These are phyloP conservation scores for Ashbya aceris DNA, from an alignment of 1,139 yeast species.

Conservation along the genomic window DNA sequence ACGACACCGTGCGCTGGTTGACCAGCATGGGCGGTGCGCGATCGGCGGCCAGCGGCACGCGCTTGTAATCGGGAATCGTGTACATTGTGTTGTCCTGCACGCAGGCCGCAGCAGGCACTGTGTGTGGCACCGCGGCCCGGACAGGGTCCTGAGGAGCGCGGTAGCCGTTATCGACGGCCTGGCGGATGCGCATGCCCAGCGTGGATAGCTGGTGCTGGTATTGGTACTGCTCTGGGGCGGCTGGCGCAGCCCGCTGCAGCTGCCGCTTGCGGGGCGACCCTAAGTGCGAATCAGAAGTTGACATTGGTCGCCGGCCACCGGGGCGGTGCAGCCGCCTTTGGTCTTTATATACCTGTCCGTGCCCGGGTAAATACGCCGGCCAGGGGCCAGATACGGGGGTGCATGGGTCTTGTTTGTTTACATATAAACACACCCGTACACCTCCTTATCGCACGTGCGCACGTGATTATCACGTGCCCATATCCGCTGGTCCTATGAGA, in stretches of 20 bases:
- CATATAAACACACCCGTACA: constrained; percentile 4
- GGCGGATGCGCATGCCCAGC: constrained; percentile 63
- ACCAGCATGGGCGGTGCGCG: constrained; percentile 24
- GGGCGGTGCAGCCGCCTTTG: too few species aligned
- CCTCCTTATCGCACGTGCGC: too few species aligned
- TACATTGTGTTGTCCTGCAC: constrained; percentile 19
- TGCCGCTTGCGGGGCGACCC: neutral
- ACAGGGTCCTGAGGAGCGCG: constrained; percentile 18
- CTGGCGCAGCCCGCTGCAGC: neutral
- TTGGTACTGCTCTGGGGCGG: constrained; percentile 10
- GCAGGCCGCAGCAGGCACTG: constrained; percentile 11
- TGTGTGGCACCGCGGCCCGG: constrained; percentile 5
- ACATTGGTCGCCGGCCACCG: too few species aligned
- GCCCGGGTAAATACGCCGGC: neutral
- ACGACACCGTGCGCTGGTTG: constrained; percentile 23
- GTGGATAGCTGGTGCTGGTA: constrained; percentile 37
- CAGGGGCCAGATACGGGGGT: constrained; percentile 1
- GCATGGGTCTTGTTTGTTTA: constrained; percentile 5
- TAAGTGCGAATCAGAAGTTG: neutral
- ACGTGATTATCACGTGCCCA: neutral
- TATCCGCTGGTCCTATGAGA: neutral
- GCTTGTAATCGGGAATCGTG: constrained; percentile 25
- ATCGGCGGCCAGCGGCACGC: constrained; percentile 46
- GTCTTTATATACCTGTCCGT: neutral
- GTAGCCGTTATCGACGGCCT: constrained; percentile 58